phyloP scores from a whole-genome alignment of 208 protist species.

The Trypanosoma brucei region DNA sequence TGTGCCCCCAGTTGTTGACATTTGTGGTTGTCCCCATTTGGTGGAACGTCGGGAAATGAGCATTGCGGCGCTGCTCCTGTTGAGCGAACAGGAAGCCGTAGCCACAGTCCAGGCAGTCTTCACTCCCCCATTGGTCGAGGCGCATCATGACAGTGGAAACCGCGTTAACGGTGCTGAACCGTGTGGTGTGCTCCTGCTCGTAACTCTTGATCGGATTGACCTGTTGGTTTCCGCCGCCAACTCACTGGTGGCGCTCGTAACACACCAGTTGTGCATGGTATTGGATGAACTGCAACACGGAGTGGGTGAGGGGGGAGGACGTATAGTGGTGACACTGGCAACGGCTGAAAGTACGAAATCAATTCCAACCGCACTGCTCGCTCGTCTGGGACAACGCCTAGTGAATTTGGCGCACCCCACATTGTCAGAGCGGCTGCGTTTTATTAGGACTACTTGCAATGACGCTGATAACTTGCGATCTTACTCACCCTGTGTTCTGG shows the following conservation, averaged over 20 bases:
- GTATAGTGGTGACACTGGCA: slow-evolving; percentile 8
- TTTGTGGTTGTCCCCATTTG: slow-evolving; percentile 4
- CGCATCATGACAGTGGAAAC: not conserved
- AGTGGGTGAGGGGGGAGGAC: not conserved
- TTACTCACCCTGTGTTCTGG: slow-evolving; percentile 10
- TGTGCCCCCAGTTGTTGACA: slow-evolving; percentile 10
- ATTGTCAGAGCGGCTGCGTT: slow-evolving; percentile 20
- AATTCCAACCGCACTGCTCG: slow-evolving; percentile 19
- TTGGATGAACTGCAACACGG: slow-evolving; percentile 34
- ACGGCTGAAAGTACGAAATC: slow-evolving; percentile 15
- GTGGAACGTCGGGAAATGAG: slow-evolving; percentile 40
- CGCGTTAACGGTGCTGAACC: not conserved
- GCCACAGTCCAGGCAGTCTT: slow-evolving; percentile 29
- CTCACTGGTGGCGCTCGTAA: slow-evolving; percentile 28
- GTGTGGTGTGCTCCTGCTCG: slow-evolving; percentile 18
- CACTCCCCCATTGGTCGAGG: slow-evolving; percentile 8
- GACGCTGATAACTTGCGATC: not conserved
- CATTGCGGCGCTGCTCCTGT: slow-evolving; percentile 38
- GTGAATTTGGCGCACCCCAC: slow-evolving; percentile 25
- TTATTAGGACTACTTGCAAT: slow-evolving; percentile 17
- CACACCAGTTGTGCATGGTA: slow-evolving; percentile 38
- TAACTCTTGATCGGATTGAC: slow-evolving; percentile 42
- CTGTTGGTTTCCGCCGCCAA: slow-evolving; percentile 34
- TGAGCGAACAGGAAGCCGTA: slow-evolving; percentile 45
- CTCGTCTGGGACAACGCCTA: slow-evolving; percentile 21